Conservation (phyloP, 2,329 filamentous ascomycete genomes). For the Fonsecaea nubica region DNA sequence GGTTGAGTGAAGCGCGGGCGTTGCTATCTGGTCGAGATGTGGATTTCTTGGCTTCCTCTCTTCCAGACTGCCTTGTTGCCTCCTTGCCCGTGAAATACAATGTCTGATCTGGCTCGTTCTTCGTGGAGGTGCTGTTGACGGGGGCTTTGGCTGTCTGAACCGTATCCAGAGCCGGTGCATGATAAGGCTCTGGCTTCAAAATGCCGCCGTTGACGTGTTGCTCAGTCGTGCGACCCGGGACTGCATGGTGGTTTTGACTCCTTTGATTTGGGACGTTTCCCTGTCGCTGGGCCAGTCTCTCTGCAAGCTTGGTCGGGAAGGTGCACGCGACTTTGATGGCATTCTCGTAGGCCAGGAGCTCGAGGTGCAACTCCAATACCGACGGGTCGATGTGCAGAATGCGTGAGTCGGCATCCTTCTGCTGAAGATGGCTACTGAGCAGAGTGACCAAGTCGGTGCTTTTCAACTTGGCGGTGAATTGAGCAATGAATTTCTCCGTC, state of each 20-base stretch:
- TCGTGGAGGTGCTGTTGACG: not conserved
- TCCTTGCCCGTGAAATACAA: not conserved
- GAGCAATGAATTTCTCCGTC: not conserved
- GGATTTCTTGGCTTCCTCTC: not conserved
- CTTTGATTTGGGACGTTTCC: not conserved
- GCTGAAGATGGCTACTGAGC: not conserved
- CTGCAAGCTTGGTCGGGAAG: not conserved
- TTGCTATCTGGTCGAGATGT: not conserved
- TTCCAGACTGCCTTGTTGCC: not conserved
- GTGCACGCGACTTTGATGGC: not conserved
- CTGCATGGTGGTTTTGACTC: not conserved
- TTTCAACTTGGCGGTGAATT: not conserved
- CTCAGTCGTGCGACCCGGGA: not conserved
- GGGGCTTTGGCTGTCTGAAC: not conserved
- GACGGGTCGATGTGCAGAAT: not conserved
- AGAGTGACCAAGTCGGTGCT: not conserved
- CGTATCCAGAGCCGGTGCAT: not conserved
- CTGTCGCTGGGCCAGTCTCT: not conserved
- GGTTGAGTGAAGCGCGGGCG: not conserved
- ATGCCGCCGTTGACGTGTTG: not conserved
- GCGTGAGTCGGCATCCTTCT: not conserved
- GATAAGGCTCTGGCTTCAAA: not conserved
- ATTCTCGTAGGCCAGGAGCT: constrained; percentile 1
- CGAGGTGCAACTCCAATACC: not conserved
- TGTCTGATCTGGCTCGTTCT: not conserved